Base-by-base conservation (phyloP, 805 yeast species). In the Pichia gijzeniarum region DNA sequence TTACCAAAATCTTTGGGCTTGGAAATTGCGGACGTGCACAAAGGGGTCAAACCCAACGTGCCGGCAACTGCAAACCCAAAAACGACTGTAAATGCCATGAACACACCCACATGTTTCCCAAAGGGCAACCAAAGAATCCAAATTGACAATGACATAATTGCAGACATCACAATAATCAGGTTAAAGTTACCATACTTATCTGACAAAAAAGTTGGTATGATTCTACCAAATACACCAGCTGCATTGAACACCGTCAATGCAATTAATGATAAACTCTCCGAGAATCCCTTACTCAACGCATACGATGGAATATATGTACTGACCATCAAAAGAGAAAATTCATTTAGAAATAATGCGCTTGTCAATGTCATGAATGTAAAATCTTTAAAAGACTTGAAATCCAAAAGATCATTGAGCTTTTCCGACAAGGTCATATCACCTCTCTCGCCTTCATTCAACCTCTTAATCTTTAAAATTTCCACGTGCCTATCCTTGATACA, bases 11-110 rank as follows among this genome's bases (percentile, higher is more conserved):
- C 77, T 48, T 72, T 68, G 0, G 82, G 79, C 14, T 72, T 73
- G n/a, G 82, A 75, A 25, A 85, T 77, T 38, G 76, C 74, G 0
- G 85, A 76, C n/a, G 82, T 72, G 49, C 90, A 82, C 4, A 78
- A 80, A 0, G 91, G 88, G 0, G 84, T 74, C 41, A 84, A 56
- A 0, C 85, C 72, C 35, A 85, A 64, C 5, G 83, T 76, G 17
- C 84, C 74, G 3, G 87, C 80, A 27, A 76, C 69, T 46, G 74
- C 71, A 53, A 80, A 76, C 0, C 89, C 89, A 55, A 73, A 76
- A 3, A 74, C 41, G 0, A 69, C 73, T 7, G 80, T 65, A 58
- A 80, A 83, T 0, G 69, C 68, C 51, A 77, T 74, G 43, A 81
- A 61, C 0, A 68, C 72, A 2, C 61, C 62, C 25, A 66, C 44